Conservation (phyloP, 768 basidiomycete species). For the Mycena galopus region DNA sequence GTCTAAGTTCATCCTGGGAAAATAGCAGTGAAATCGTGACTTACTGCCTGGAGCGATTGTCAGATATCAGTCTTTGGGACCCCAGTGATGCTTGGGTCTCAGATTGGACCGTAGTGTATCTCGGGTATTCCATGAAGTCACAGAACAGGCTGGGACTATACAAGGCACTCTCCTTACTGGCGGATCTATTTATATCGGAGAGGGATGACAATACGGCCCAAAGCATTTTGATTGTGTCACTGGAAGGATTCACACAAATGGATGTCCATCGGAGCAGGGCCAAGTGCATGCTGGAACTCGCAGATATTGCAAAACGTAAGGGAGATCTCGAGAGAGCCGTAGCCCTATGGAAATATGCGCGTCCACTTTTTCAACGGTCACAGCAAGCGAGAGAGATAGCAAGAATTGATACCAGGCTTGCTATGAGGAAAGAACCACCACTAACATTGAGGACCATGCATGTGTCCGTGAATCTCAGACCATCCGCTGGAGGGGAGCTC, state of each 20-base stretch:
- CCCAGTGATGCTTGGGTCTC: background rate
- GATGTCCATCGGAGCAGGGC: constrained; percentile 8
- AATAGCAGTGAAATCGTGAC: background rate
- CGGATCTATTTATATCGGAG: background rate
- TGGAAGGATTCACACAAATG: constrained; percentile 10
- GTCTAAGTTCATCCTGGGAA: background rate
- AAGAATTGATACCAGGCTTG: background rate
- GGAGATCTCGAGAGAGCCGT: background rate
- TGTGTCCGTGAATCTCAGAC: background rate
- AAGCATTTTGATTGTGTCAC: background rate
- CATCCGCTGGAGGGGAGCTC: background rate
- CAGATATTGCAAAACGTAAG: background rate
- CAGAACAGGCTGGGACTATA: background rate
- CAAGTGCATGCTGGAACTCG: background rate
- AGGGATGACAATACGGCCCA: background rate
- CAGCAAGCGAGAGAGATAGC: background rate
- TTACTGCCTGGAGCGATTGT: constrained; percentile 6
- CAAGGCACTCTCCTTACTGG: background rate
- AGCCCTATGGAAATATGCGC: background rate
- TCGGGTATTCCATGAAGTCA: background rate
- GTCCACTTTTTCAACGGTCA: background rate
- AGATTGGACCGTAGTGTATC: background rate
- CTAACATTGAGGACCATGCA: background rate
- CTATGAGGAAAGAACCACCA: background rate
- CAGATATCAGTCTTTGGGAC: background rate